A percentile compares a stretch with the other conserved stretches of the same genome.
Conservation (phyloP, 768 basidiomycete genomes). For the Russula sp. region DNA sequence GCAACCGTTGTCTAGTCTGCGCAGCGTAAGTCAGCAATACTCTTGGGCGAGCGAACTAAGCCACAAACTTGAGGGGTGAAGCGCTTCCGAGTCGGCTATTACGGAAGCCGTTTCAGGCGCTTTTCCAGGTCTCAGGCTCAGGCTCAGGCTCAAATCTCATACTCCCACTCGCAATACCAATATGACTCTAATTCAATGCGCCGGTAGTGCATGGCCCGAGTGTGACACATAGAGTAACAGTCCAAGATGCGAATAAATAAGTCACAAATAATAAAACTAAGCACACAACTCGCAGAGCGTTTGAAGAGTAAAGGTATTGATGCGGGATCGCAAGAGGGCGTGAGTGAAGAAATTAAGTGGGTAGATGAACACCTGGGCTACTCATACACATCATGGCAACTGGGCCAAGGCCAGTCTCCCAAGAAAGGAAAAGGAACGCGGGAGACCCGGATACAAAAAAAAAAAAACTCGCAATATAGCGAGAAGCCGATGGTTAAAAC, state of each 20-base stretch:
- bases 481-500: background rate
- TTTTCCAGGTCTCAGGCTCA: background rate
- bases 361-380: background rate
- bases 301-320: slow-evolving; percentile 12
- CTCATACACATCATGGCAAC: slow-evolving; percentile 10
- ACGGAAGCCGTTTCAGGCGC: too few relatives aligned
- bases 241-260: slow-evolving; percentile 12
- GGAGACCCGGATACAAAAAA: background rate
- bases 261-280: background rate
- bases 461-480: background rate
- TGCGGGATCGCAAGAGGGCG: slow-evolving; percentile 13
- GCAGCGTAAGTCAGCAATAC: too few relatives aligned
- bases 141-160: background rate
- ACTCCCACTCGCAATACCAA: background rate
- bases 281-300: slow-evolving; percentile 10
- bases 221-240: background rate
- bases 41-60: background rate
- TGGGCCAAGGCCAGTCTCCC: slow-evolving; percentile 4
- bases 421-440: background rate
- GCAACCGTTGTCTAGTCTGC: too few relatives aligned
- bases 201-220: background rate
- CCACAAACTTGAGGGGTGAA: too few relatives aligned
- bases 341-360: background rate
- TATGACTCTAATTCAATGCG: background rate
- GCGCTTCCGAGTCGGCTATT: too few relatives aligned